phyloP scores from a whole-genome alignment of 2,329 filamentous ascomycete genomes.

The Aspergillus sp. region DNA sequence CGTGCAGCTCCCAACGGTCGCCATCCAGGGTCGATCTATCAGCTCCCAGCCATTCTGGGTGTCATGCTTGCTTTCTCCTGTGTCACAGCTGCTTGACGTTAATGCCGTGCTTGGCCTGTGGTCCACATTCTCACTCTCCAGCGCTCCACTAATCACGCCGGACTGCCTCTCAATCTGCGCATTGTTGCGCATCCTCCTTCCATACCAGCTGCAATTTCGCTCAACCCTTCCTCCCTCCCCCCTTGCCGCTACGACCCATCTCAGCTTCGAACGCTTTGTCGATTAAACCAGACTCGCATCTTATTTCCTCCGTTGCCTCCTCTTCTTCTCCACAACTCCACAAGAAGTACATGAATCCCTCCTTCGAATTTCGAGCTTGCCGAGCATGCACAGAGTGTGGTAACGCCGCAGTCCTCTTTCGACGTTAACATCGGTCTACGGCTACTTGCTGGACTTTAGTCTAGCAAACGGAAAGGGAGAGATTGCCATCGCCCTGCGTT shows the following conservation, averaged over 20 bases:
- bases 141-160: constrained; percentile 39
- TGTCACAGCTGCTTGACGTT: constrained; percentile 44
- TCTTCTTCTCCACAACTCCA: constrained; percentile 29
- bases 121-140: constrained; percentile 40
- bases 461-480: constrained; percentile 42
- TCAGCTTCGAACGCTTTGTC: constrained; percentile 33
- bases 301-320: constrained; percentile 20
- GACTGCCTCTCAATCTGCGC: constrained; percentile 33
- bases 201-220: constrained; percentile 31
- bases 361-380: constrained; percentile 43
- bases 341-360: constrained; percentile 41
- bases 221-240: constrained; percentile 31
- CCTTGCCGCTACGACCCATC: constrained; percentile 41
- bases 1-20: constrained; percentile 13
- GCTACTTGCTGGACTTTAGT: constrained; percentile 31
- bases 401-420: constrained; percentile 38
- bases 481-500: constrained; percentile 41
- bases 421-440: constrained; percentile 30
- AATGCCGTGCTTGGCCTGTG: constrained; percentile 42
- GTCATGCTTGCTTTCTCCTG: constrained; percentile 41
- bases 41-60: constrained; percentile 26
- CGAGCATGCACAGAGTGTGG: constrained; percentile 49
- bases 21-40: constrained; percentile 25
- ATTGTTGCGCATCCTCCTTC: constrained; percentile 40
- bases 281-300: constrained; percentile 25